Conservation (phyloP, 2,329 filamentous ascomycete species). For the Venturia asperata region DNA sequence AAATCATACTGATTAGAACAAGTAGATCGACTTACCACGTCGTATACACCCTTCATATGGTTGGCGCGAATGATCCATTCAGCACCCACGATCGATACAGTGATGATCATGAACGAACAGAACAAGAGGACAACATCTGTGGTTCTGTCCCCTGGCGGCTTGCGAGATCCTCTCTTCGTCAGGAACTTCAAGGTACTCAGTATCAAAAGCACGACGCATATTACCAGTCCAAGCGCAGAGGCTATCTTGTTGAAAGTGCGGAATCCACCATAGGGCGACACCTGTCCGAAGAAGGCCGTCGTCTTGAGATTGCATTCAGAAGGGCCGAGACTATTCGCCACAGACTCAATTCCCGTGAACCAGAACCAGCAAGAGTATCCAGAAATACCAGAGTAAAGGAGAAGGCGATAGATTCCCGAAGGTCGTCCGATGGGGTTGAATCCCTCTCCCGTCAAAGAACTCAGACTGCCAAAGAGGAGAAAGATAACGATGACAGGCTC, state of each 20-base stretch:
- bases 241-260: neutral
- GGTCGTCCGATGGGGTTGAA: conserved; percentile 1
- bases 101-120: neutral
- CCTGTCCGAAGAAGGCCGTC: conserved; percentile 3
- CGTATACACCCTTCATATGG: neutral
- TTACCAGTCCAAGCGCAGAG: neutral
- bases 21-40: neutral
- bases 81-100: neutral
- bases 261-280: conserved; percentile 5
- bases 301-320: neutral
- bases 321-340: neutral
- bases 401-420: conserved; percentile 8
- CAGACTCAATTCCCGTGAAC: neutral
- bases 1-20: too few relatives aligned
- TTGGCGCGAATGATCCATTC: conserved; percentile 12
- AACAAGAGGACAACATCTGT: neutral
- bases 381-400: conserved; percentile 3
- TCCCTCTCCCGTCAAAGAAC: conserved; percentile 5
- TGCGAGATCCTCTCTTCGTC: conserved; percentile 2
- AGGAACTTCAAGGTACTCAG: neutral
- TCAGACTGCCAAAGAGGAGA: conserved; percentile 1
- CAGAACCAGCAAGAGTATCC: conserved; percentile 11
- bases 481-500: neutral
- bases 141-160: neutral
- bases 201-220: neutral